Conservation (phyloP, 352 stramenopile genomes). For the Phytophthora tubulina region DNA sequence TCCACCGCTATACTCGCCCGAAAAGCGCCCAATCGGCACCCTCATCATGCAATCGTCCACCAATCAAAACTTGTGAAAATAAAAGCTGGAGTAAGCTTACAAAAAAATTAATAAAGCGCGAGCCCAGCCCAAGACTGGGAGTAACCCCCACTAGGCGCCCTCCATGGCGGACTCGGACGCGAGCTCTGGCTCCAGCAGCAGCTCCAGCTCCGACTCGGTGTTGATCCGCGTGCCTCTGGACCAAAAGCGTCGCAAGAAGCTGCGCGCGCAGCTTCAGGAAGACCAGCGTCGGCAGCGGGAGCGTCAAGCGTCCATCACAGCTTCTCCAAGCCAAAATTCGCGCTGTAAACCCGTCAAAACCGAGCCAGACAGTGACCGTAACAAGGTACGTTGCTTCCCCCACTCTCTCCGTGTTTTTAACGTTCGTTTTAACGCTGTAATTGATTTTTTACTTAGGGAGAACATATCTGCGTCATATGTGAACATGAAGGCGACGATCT, state of each 20-base stretch:
- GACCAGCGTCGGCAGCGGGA: constrained; percentile 43
- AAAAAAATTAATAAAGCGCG: too few species aligned
- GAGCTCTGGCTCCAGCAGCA: constrained; percentile 67
- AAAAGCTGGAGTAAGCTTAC: too few species aligned
- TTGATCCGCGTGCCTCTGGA: constrained; percentile 77
- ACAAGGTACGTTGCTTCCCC: constrained; percentile 24
- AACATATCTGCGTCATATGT: constrained; percentile 78
- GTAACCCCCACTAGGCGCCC: constrained; percentile 17
- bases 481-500: constrained; percentile 67
- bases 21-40: too few species aligned
- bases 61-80: not conserved
- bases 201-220: constrained; percentile 79
- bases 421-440: constrained; percentile 10
- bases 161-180: constrained; percentile 45
- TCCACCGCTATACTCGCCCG: too few species aligned
- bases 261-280: constrained; percentile 60
- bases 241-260: constrained; percentile 68
- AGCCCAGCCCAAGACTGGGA: not conserved
- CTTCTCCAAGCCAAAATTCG: constrained; percentile 3
- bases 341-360: not conserved
- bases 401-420: constrained; percentile 2
- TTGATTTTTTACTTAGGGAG: constrained; percentile 40
- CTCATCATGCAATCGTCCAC: too few species aligned
- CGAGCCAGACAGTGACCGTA: constrained; percentile 28
- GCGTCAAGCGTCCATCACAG: constrained; percentile 9